Base-by-base conservation (phyloP, 257 asterid species). In the Knoxia roxburghii region DNA sequence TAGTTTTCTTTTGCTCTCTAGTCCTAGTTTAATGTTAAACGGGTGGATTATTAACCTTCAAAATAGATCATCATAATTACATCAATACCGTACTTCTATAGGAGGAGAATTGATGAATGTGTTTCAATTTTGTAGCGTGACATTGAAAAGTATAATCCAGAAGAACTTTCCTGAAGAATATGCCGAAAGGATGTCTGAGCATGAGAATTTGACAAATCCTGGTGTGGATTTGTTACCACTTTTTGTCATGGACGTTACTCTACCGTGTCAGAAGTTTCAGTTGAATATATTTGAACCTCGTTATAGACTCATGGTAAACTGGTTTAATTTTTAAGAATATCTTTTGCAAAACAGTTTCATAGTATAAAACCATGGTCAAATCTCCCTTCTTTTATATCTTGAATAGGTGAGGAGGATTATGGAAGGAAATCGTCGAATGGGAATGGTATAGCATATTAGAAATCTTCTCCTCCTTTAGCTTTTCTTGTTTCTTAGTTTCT, bases 381-480 rank as follows among this genome's bases (percentile, higher is more conserved):
- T 29, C 5, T 10, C 57, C 30, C 11, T 40, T 33, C 65, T 72
- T 13, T 69, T 29, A 81, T 2, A 40, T 43, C 70, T 72, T 66
- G 68, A 80, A 79, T 75, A 94, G 99, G 95, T 90, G 72, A 85
- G 98, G 81, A 83, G 99, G 82, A 89, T 91, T 72, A 89, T 94
- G 99, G 98, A 94, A 84, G 99, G 99, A 77, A 94, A 89, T 72
- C 95, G 84, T 37, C 88, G 96, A 43, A 94, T 90, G 99, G 99
- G 98, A 87, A 90, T 90, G 98, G 96, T 86, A 65, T 32, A 80
- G 49, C n/a, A 70, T 27, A 3, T 40, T 9, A 7, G 3, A 50
- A 49, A 73, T 20, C n/a, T 26, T 21, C 43, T 23, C 49, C 35
- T 23, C 43, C 63, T 14, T 49, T 30, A 56, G 41, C 26, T 66